phyloP scores from a whole-genome alignment of 345 rosid genomes.

The Salix exigua region DNA sequence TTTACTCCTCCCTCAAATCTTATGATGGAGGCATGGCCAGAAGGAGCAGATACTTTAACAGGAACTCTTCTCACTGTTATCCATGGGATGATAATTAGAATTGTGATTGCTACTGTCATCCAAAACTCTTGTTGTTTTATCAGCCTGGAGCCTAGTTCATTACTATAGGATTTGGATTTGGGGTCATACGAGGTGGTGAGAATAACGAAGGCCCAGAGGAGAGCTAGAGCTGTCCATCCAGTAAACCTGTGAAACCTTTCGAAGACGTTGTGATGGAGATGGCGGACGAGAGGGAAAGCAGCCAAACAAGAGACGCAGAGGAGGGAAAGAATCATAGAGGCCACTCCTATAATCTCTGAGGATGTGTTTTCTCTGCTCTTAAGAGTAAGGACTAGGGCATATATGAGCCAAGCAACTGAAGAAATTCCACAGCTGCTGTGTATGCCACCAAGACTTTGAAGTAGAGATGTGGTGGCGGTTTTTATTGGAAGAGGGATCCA shows the following conservation, averaged over 20 bases:
- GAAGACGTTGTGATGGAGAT: slow-evolving; percentile 74
- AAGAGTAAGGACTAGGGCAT: slow-evolving; percentile 56
- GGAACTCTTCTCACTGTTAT: slow-evolving; percentile 63
- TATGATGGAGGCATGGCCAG: slow-evolving; percentile 73
- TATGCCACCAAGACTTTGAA: slow-evolving; percentile 73
- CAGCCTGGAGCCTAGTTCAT: slow-evolving; percentile 39
- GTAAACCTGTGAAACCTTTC: slow-evolving; percentile 70
- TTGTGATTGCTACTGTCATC: slow-evolving; percentile 59
- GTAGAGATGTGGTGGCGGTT: slow-evolving; percentile 60
- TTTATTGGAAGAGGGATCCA: slow-evolving; percentile 55
- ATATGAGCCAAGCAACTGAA: slow-evolving; percentile 66
- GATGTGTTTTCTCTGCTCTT: slow-evolving; percentile 49
- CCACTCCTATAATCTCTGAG: slow-evolving; percentile 52
- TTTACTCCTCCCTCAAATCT: slow-evolving; percentile 65
- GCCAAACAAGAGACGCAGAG: slow-evolving; percentile 54
- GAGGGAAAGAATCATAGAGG: slow-evolving; percentile 53
- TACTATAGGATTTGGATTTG: slow-evolving; percentile 44
- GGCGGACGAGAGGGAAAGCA: slow-evolving; percentile 77
- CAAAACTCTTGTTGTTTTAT: slow-evolving; percentile 65
- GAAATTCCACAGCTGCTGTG: slow-evolving; percentile 80
- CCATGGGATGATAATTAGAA: slow-evolving; percentile 66
- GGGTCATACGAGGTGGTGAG: slow-evolving; percentile 63
- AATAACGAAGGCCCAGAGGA: slow-evolving; percentile 63
- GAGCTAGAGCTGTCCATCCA: slow-evolving; percentile 66
- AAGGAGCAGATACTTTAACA: slow-evolving; percentile 48